Evolutionary conservation across 768 basidiomycete genomes (phyloP).

Genomic region (Termitomyces sp.): DNA sequence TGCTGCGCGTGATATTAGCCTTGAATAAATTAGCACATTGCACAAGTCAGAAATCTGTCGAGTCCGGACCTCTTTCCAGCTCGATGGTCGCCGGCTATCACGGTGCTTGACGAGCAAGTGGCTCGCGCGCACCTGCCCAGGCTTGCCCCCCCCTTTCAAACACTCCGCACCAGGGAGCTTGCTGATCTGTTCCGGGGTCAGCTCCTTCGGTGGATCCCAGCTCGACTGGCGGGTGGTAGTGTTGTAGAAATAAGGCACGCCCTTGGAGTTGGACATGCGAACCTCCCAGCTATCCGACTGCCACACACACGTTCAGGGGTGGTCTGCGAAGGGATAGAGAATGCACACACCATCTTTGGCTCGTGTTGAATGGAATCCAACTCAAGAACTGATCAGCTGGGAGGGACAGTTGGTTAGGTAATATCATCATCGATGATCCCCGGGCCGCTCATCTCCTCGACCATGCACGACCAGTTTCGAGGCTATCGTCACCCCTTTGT

Average conservation of each 20-base stretch:
- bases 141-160: slow-evolving; percentile 21
- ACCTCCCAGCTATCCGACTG: slow-evolving; percentile 62
- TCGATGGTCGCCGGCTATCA: slow-evolving; percentile 70
- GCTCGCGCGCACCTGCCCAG: slow-evolving; percentile 79
- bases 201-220: slow-evolving; percentile 70
- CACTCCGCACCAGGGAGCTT: slow-evolving; percentile 64
- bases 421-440: too few species aligned
- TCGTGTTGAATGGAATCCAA: background rate
- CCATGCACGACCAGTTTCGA: slow-evolving; percentile 18
- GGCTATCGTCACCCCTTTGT: slow-evolving; percentile 49
- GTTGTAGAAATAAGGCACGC: slow-evolving; percentile 89
- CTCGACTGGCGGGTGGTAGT: slow-evolving; percentile 56
- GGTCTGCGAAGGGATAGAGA: background rate
- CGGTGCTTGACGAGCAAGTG: slow-evolving; percentile 93
- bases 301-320: background rate
- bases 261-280: slow-evolving; percentile 73
- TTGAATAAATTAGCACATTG: slow-evolving; percentile 21
- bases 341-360: background rate
- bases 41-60: background rate
- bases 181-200: slow-evolving; percentile 56
- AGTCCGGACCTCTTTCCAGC: slow-evolving; percentile 73
- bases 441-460: background rate
- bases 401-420: background rate
- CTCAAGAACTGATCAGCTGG: background rate
- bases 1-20: slow-evolving; percentile 76